Evolutionary conservation across 495 filamentous ascomycete genomes (phyloP).

Genomic region (Neurospora sp.): DNA sequence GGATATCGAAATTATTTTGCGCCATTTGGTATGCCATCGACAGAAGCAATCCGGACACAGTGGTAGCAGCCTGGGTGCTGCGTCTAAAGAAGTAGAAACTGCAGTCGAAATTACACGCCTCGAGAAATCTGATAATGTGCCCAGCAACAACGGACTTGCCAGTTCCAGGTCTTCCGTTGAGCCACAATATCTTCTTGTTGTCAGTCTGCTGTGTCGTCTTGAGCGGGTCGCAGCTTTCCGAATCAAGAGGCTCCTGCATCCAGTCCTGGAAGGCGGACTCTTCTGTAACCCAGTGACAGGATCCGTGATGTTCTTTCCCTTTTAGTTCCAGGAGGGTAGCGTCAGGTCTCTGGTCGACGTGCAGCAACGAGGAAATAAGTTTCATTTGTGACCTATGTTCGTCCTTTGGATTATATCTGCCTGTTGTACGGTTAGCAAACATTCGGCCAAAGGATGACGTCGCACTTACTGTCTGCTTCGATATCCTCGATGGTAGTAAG

Average conservation of each 20-base stretch:
- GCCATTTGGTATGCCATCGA: constrained; percentile 23
- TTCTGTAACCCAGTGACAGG: constrained; percentile 15
- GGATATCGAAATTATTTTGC: constrained; percentile 12
- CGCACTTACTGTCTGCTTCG: constrained; percentile 7
- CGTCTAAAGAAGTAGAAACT: constrained; percentile 15
- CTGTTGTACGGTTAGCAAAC: too few relatives aligned
- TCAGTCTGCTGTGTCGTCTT: background rate
- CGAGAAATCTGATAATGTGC: constrained; percentile 13
- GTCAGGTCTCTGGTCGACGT: constrained; percentile 1
- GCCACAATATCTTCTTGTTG: constrained; percentile 8
- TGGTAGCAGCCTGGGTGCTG: constrained; percentile 5
- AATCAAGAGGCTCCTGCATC: constrained; percentile 4
- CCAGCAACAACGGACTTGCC: constrained; percentile 16
- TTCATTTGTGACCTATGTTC: constrained; percentile 4
- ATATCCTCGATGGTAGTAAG: constrained; percentile 13
- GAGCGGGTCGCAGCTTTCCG: background rate
- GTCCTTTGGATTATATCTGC: background rate
- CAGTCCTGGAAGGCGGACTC: constrained; percentile 9
- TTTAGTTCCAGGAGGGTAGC: constrained; percentile 1
- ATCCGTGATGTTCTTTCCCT: constrained; percentile 13
- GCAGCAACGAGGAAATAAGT: background rate
- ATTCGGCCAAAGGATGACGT: background rate
- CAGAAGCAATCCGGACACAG: constrained; percentile 4
- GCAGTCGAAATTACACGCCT: constrained; percentile 11
- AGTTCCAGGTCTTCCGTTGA: constrained; percentile 17